Percentiles rank a stretch among this genome's conserved stretches.
Conservation (phyloP, 495 filamentous ascomycete species). For the Paragyromitra xinjiangensis region DNA sequence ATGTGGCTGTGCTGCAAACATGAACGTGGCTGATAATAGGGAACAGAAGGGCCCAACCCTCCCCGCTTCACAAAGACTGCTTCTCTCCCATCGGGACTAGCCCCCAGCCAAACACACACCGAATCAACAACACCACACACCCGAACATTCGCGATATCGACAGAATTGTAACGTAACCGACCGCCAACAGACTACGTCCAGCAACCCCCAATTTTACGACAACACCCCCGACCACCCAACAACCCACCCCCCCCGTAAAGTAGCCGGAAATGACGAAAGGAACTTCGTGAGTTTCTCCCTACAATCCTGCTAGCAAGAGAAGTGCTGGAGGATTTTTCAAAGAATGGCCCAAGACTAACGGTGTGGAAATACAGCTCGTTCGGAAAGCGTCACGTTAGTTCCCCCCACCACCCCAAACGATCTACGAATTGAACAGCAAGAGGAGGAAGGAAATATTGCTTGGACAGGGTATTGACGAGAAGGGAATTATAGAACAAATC, state of each 20-base stretch:
- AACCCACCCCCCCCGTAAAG: slow-evolving; percentile 39
- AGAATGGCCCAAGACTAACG: slow-evolving; percentile 30
- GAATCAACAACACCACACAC: slow-evolving; percentile 38
- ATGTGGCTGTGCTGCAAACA: background rate
- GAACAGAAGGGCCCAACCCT: slow-evolving; percentile 12
- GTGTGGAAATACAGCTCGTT: slow-evolving; percentile 50
- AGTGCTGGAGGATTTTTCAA: slow-evolving; percentile 30
- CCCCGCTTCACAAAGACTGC: slow-evolving; percentile 22
- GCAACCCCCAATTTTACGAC: slow-evolving; percentile 38
- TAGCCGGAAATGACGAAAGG: slow-evolving; percentile 56
- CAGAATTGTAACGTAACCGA: slow-evolving; percentile 45
- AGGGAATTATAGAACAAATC: slow-evolving; percentile 92
- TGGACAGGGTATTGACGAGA: slow-evolving; percentile 35
- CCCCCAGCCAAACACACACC: slow-evolving; percentile 23
- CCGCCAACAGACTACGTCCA: slow-evolving; percentile 38
- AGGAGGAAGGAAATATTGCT: slow-evolving; percentile 53
- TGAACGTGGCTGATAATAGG: no score
- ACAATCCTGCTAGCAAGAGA: background rate
- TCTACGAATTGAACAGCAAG: slow-evolving; percentile 67
- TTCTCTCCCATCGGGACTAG: slow-evolving; percentile 24
- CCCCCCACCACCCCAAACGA: slow-evolving; percentile 15
- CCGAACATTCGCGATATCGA: slow-evolving; percentile 37
- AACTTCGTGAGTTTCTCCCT: slow-evolving; percentile 55
- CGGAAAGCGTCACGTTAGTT: slow-evolving; percentile 58
- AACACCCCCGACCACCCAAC: slow-evolving; percentile 19